A percentile compares a stretch with the other conserved stretches of the same genome.
phyloP scores from a whole-genome alignment of 768 basidiomycete genomes.

The Sporobolomyces pararoseus region DNA sequence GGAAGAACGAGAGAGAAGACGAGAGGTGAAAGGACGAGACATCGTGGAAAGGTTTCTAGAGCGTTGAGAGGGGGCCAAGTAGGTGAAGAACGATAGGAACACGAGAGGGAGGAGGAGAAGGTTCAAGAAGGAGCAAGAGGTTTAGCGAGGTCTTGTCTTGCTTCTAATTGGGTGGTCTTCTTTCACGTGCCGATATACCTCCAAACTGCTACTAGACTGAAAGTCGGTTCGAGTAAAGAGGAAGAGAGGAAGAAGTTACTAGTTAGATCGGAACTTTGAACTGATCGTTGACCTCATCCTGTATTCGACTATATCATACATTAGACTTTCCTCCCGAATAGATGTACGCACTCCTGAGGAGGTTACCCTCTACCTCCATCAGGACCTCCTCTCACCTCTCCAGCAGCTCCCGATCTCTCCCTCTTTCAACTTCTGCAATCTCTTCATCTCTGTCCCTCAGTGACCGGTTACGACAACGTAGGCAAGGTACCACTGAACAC shows the following conservation, averaged over 20 bases:
- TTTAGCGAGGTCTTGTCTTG: no score
- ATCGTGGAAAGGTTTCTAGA: not conserved
- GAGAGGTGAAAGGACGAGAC: not conserved
- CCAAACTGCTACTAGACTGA: no score
- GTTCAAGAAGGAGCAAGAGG: not conserved
- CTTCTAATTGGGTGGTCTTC: no score
- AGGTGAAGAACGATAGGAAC: not conserved
- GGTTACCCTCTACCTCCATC: not conserved
- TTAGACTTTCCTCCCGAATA: no score
- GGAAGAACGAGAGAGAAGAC: not conserved
- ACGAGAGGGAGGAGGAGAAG: not conserved
- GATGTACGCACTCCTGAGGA: slow-evolving; percentile 5
- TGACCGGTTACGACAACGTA: slow-evolving; percentile 2
- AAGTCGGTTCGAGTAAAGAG: not conserved
- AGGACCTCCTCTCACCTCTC: not conserved
- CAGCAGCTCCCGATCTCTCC: not conserved
- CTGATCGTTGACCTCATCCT: no score
- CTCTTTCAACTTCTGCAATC: not conserved
- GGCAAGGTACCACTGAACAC: not conserved
- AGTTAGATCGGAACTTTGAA: no score
- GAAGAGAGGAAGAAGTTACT: not conserved
- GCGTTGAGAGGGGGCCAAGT: not conserved
- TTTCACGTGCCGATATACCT: no score
- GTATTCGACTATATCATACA: no score
- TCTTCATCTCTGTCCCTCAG: not conserved